phyloP scores from a whole-genome alignment of 352 stramenopile species.

The Globisporangium solare region DNA sequence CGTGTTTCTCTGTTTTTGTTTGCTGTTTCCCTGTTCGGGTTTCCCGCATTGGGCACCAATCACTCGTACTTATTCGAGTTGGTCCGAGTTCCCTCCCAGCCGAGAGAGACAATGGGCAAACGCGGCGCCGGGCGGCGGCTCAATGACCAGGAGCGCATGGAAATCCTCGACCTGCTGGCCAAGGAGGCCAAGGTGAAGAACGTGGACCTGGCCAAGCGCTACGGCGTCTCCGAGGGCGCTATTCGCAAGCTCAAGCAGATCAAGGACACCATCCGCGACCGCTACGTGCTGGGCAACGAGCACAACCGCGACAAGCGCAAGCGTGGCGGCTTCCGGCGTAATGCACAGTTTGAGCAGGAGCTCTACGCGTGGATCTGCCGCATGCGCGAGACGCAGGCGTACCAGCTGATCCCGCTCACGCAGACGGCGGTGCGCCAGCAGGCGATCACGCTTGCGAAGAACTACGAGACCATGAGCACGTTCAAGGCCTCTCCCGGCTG shows the following conservation, averaged over 20 bases:
- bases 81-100: slow-evolving; percentile 5
- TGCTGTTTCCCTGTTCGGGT: neutral
- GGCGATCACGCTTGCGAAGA: slow-evolving; percentile 78
- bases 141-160: slow-evolving; percentile 89
- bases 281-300: slow-evolving; percentile 80
- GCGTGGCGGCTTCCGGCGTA: slow-evolving; percentile 76
- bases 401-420: slow-evolving; percentile 81
- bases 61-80: slow-evolving; percentile 31
- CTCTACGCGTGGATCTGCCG: slow-evolving; percentile 84
- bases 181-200: slow-evolving; percentile 84
- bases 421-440: slow-evolving; percentile 82
- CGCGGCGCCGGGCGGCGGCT: slow-evolving; percentile 71
- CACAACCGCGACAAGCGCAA: slow-evolving; percentile 86
- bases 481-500: slow-evolving; percentile 86
- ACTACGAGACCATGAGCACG: slow-evolving; percentile 78
- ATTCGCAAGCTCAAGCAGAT: slow-evolving; percentile 89
- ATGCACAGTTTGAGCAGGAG: slow-evolving; percentile 82
- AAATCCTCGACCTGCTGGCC: slow-evolving; percentile 81
- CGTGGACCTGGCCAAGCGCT: slow-evolving; percentile 79
- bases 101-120: slow-evolving; percentile 45
- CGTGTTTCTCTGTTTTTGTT: neutral
- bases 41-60: neutral
- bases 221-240: slow-evolving; percentile 80
- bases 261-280: slow-evolving; percentile 78
- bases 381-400: slow-evolving; percentile 77